Conservation (phyloP, 345 rosid species). For the Hibiscus trionum region DNA sequence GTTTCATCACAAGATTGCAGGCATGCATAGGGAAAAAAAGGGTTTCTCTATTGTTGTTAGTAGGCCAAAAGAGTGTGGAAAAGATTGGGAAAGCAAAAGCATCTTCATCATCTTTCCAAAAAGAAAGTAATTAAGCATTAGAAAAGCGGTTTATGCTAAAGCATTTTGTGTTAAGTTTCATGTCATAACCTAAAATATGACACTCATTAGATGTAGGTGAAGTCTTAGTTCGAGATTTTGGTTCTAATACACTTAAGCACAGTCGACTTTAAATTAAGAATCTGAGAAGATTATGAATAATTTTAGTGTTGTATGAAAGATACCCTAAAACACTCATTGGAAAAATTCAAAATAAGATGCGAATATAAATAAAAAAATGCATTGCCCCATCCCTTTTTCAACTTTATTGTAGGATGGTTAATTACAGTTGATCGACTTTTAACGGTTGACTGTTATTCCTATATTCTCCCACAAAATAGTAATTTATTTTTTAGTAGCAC, state of each 20-base stretch:
- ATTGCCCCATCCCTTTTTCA: not conserved
- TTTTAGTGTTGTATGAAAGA: not conserved
- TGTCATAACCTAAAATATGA: too few relatives aligned
- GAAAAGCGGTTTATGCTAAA: too few relatives aligned
- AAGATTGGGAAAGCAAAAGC: slow-evolving; percentile 7
- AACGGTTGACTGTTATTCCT: slow-evolving; percentile 8
- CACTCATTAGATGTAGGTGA: too few relatives aligned
- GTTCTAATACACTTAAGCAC: too few relatives aligned
- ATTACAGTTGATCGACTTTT: slow-evolving; percentile 20
- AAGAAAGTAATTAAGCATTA: not conserved
- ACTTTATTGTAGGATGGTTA: slow-evolving; percentile 20
- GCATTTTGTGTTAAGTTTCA: too few relatives aligned
- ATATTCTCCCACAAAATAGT: not conserved
- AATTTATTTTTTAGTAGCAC: not conserved
- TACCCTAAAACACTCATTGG: not conserved
- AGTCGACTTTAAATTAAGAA: too few relatives aligned
- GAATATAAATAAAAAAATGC: not conserved
- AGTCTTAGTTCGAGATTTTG: too few relatives aligned
- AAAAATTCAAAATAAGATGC: not conserved
- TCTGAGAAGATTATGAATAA: too few relatives aligned
- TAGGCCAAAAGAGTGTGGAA: not conserved
- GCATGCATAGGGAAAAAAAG: not conserved
- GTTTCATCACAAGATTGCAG: not conserved
- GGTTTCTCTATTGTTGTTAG: not conserved
- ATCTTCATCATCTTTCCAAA: not conserved